Conservation (phyloP, 352 stramenopile genomes). For the Aphanomyces stellatus region DNA sequence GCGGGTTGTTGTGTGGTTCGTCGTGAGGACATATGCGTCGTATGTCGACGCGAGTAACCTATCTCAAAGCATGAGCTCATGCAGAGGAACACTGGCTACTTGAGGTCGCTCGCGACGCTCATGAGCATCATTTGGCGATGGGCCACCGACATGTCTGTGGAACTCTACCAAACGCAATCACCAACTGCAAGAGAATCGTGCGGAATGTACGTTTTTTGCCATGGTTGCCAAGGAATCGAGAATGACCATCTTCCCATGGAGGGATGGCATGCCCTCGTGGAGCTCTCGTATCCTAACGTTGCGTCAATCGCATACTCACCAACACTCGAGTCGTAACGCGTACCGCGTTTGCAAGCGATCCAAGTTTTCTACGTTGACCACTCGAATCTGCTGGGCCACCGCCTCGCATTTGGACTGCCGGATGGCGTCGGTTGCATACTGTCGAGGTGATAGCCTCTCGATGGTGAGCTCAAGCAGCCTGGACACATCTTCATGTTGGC, state of each 20-base stretch:
- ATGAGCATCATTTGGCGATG: conserved; percentile 10
- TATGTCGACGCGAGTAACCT: conserved; percentile 59
- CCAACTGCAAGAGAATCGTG: neutral
- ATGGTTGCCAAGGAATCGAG: conserved; percentile 64
- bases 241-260: conserved; percentile 52
- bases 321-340: neutral
- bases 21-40: conserved; percentile 53
- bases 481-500: too few relatives aligned
- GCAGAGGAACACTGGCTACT: conserved; percentile 29
- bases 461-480: neutral
- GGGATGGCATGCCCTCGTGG: conserved; percentile 33
- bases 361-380: neutral
- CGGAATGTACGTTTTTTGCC: conserved; percentile 39
- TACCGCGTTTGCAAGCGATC: conserved; percentile 36
- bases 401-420: neutral
- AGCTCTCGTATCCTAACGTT: conserved; percentile 48
- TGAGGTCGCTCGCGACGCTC: conserved; percentile 38
- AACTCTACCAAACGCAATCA: neutral
- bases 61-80: neutral
- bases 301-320: too few relatives aligned
- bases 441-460: neutral
- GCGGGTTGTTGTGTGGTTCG: conserved; percentile 48
- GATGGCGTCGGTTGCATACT: neutral
- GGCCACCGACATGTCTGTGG: conserved; percentile 4
- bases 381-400: neutral